Evolutionary conservation across 257 asterid genomes (phyloP).

Genomic region (Henckelia pumila): DNA sequence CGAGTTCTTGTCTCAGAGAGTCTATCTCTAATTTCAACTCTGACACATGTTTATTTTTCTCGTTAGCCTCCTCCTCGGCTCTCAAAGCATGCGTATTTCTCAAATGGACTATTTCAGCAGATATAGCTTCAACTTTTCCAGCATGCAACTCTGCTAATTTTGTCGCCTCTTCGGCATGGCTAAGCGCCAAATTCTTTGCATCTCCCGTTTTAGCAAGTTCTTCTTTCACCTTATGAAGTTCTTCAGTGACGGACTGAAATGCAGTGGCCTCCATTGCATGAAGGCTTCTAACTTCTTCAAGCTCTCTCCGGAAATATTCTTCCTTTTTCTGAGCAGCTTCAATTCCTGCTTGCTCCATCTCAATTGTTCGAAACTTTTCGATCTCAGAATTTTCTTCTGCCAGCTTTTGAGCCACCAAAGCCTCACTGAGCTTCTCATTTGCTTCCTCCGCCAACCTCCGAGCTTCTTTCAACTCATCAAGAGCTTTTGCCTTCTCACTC

Average conservation of each 20-base stretch:
- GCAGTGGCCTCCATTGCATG: slow-evolving; percentile 72
- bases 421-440: slow-evolving; percentile 48
- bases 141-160: slow-evolving; percentile 71
- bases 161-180: slow-evolving; percentile 79
- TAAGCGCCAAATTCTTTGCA: slow-evolving; percentile 76
- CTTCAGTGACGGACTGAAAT: slow-evolving; percentile 67
- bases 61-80: slow-evolving; percentile 49
- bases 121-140: slow-evolving; percentile 60
- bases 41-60: slow-evolving; percentile 50
- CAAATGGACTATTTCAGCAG: slow-evolving; percentile 72
- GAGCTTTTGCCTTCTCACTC: slow-evolving; percentile 64
- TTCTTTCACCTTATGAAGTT: slow-evolving; percentile 69
- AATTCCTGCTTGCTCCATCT: slow-evolving; percentile 76
- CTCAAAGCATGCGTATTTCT: slow-evolving; percentile 61
- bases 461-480: slow-evolving; percentile 43
- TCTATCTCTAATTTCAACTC: slow-evolving; percentile 64
- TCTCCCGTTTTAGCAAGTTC: slow-evolving; percentile 60
- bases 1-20: slow-evolving; percentile 57
- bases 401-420: slow-evolving; percentile 45
- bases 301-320: slow-evolving; percentile 74
- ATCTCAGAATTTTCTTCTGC: slow-evolving; percentile 51
- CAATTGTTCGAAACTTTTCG: slow-evolving; percentile 46
- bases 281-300: slow-evolving; percentile 69
- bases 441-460: slow-evolving; percentile 41
- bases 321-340: slow-evolving; percentile 81